Evolutionary conservation across 1,284 basidiomycete species (phyloP).

Genomic region (Cutaneotrichosporon dermatis): DNA sequence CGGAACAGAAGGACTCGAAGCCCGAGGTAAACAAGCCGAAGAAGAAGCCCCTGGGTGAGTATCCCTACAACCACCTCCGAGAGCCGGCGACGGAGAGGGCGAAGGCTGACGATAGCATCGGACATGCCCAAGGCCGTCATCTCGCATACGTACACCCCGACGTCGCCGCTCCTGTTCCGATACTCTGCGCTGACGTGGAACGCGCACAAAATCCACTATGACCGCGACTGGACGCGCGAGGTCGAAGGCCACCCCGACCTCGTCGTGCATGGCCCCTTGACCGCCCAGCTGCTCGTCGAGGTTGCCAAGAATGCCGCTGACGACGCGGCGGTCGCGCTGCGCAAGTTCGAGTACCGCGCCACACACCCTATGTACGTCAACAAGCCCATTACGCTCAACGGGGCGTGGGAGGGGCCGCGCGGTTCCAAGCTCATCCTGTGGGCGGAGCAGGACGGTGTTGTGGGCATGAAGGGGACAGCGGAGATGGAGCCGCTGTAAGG

Average conservation of each 20-base stretch:
- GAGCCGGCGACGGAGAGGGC: no score
- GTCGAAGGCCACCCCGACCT: slow-evolving; percentile 74
- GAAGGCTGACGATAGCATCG: slow-evolving; percentile 9
- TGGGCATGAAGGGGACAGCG: slow-evolving; percentile 63
- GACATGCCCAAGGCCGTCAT: slow-evolving; percentile 49
- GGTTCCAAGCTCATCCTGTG: slow-evolving; percentile 51
- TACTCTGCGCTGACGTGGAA: slow-evolving; percentile 72
- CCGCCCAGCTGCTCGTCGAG: slow-evolving; percentile 70
- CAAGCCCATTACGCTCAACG: slow-evolving; percentile 57
- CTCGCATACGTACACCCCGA: slow-evolving; percentile 62
- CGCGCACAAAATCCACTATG: slow-evolving; percentile 48
- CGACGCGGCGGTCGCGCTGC: slow-evolving; percentile 41
- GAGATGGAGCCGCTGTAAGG: slow-evolving; percentile 3
- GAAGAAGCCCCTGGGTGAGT: slow-evolving; percentile 13
- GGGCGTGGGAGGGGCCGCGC: slow-evolving; percentile 47
- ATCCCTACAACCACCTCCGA: no score
- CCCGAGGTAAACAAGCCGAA: slow-evolving; percentile 9
- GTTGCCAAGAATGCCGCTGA: slow-evolving; percentile 45
- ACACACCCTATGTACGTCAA: slow-evolving; percentile 67
- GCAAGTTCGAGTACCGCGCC: slow-evolving; percentile 66
- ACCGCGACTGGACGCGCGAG: slow-evolving; percentile 56
- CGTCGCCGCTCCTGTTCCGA: slow-evolving; percentile 67
- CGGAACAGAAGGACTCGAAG: slow-evolving; percentile 11
- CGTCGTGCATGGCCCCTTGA: slow-evolving; percentile 75
- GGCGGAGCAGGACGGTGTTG: slow-evolving; percentile 59